Conservation (phyloP, 129 eudicot species). For the Flaveria brownii region DNA sequence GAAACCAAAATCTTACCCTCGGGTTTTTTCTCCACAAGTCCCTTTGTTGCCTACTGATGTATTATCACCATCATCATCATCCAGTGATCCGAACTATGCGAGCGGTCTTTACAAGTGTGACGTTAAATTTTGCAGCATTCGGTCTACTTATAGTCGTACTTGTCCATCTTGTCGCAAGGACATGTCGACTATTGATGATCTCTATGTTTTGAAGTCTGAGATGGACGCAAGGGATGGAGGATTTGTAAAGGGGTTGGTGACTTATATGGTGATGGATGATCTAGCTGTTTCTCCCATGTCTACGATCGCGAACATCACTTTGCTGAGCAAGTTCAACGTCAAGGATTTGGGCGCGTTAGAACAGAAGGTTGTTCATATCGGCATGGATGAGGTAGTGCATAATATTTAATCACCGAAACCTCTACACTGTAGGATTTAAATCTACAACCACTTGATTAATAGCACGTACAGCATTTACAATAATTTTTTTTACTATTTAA, state of each 20-base stretch:
- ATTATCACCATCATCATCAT: background rate
- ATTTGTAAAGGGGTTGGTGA: conserved; percentile 17
- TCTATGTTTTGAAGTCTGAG: background rate
- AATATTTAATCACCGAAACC: no score
- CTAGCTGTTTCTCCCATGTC: conserved; percentile 17
- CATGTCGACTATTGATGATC: background rate
- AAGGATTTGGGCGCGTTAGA: conserved; percentile 18
- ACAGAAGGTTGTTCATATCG: conserved; percentile 22
- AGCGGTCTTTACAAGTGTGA: background rate
- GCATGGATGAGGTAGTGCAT: conserved; percentile 13
- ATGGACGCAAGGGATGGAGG: background rate
- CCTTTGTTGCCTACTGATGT: background rate
- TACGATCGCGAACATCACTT: conserved; percentile 11
- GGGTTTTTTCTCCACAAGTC: background rate
- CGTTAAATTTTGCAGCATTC: background rate
- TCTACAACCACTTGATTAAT: no score
- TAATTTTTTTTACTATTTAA: no score
- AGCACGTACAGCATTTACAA: no score
- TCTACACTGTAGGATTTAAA: no score
- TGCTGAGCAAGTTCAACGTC: conserved; percentile 18
- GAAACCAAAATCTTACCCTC: background rate
- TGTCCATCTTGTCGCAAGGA: background rate
- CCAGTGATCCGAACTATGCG: background rate
- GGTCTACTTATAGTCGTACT: background rate
- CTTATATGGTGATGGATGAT: conserved; percentile 25